Evolutionary conservation across 2,329 filamentous ascomycete genomes (phyloP).

Genomic region (Sphaerulina vaccinii): DNA sequence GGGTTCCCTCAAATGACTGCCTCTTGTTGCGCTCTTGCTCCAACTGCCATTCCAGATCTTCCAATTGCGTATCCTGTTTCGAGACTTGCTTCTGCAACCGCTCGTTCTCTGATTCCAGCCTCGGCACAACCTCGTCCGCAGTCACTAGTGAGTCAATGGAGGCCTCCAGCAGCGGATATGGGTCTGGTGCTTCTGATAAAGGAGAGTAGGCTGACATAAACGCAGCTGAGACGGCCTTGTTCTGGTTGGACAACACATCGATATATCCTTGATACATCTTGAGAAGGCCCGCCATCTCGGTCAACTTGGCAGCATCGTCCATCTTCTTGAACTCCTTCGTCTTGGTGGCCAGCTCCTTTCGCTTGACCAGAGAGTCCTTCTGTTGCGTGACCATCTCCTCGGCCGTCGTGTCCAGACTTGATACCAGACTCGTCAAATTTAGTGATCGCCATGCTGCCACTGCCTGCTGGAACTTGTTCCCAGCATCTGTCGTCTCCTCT

Average conservation of each 20-base stretch:
- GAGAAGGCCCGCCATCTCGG: constrained; percentile 82
- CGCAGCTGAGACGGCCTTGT: constrained; percentile 87
- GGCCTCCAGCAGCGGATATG: constrained; percentile 92
- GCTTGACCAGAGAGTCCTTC: constrained; percentile 89
- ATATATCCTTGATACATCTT: constrained; percentile 96
- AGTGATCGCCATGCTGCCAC: constrained; percentile 95
- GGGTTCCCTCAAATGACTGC: constrained; percentile 71
- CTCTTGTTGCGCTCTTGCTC: constrained; percentile 72
- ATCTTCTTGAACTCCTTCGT: constrained; percentile 97
- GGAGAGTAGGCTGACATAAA: constrained; percentile 93
- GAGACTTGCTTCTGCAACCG: constrained; percentile 77
- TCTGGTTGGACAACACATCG: constrained; percentile 92
- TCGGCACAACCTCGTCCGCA: constrained; percentile 88
- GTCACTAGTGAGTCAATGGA: constrained; percentile 91
- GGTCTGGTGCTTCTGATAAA: constrained; percentile 91
- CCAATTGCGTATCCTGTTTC: constrained; percentile 74
- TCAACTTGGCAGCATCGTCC: constrained; percentile 81
- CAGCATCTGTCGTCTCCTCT: constrained; percentile 48
- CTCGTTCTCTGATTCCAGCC: constrained; percentile 82
- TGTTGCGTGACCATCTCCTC: constrained; percentile 93
- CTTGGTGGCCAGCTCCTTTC: constrained; percentile 97
- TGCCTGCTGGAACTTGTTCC: constrained; percentile 95
- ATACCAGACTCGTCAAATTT: constrained; percentile 78
- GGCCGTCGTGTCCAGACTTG: constrained; percentile 86
- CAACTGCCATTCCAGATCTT: constrained; percentile 77